Percentiles rank a stretch among this genome's conserved stretches.
phyloP scores from a whole-genome alignment of 148 eudicot genomes.

The Silene latifolia region DNA sequence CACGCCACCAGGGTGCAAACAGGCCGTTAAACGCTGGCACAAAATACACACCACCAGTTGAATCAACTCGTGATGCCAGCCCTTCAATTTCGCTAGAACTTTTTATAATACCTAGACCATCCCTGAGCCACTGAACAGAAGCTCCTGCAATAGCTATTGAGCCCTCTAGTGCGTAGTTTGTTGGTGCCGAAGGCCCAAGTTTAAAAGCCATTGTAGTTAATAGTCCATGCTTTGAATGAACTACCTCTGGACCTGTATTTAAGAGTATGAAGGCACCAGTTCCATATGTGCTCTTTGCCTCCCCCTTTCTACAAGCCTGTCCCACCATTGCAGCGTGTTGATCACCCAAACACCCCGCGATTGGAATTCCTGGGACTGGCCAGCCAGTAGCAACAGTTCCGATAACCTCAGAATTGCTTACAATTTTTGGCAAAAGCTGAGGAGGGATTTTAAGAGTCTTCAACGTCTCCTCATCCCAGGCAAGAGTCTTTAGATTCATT shows the following conservation, averaged over 20 bases:
- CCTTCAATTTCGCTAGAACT: conserved; percentile 85
- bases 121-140: conserved; percentile 99
- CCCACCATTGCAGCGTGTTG: conserved; percentile 99
- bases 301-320: conserved; percentile 85
- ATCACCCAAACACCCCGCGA: conserved; percentile 97
- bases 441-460: conserved; percentile 57
- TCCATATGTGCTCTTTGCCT: conserved; percentile 96
- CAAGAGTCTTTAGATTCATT: conserved; percentile 79
- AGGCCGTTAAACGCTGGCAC: conserved; percentile 97
- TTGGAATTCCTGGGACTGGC: conserved; percentile 78
- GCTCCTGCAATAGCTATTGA: conserved; percentile 99
- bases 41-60: conserved; percentile 90
- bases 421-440: conserved; percentile 69
- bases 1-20: conserved; percentile 99
- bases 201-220: conserved; percentile 82
- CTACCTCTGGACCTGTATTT: conserved; percentile 71
- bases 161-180: conserved; percentile 94
- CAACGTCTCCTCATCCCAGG: conserved; percentile 70
- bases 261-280: conserved; percentile 96
- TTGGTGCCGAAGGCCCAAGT: conserved; percentile 75
- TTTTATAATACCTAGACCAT: conserved; percentile 71
- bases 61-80: conserved; percentile 73
- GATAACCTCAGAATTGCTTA: conserved; percentile 77
- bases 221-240: conserved; percentile 75
- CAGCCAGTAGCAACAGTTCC: conserved; percentile 70